Base-by-base conservation (phyloP, 257 asterid species). In the Galeopsis tetrahit region DNA sequence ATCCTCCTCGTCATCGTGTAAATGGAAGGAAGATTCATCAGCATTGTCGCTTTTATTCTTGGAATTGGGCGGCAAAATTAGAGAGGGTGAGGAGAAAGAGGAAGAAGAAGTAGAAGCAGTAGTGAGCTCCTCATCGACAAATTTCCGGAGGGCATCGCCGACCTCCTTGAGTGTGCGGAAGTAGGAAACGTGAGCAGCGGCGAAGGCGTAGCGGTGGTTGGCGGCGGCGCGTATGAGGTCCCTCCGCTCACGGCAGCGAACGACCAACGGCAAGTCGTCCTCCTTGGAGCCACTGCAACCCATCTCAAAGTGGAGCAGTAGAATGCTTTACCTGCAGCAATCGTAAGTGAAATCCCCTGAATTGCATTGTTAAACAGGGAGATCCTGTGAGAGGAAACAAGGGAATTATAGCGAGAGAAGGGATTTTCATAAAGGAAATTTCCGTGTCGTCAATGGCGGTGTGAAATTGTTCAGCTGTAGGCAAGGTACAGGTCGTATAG, bases 101-200 rank as follows among this genome's bases (percentile, higher is more conserved):
- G 88, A 73, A 3, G 90, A 84, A 17, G 92, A 79, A 2, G 91
- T 68, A 1, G 90, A 42, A 0, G 87, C 78, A 53, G 83, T 62
- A 32, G 86, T 33, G 35, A 95, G 88, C 79, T 95, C 99, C 63
- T 92, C 97, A 39, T 95, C 98, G 14, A 95, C 99, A 61, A 95
- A 95, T 57, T 76, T 87, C 72, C 96, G 79, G 28, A 95, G 84
- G 7, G 98, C 96, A 10, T 95, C 95, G n/a, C 99, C 98, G n/a
- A 95, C 88, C 65, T 81, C 90, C 75, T 82, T 92, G 57, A 95
- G 88, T 0, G 96, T 92, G 28, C 79, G 87, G 73, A 95, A 95
- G 68, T 92, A 92, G 13, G 98, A 80, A 15, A 92, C 79, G 79
- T 95, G 99, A 5, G 98, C 96, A 36, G 96, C 89, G n/a, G 99